Conservation (phyloP, 306 rosid species). For the Fragaria nilgerrensis region DNA sequence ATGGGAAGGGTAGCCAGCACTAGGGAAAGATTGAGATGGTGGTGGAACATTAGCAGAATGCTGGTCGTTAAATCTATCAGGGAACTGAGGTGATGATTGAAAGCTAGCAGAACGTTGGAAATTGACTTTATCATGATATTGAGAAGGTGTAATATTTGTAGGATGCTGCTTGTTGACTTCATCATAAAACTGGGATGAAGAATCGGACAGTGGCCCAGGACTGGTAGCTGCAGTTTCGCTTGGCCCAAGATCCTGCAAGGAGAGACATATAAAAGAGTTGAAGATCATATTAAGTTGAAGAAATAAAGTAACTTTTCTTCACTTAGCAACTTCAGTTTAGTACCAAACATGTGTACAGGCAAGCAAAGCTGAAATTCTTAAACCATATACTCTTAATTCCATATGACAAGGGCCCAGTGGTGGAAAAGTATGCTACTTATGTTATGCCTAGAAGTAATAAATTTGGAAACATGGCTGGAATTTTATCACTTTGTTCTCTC, state of each 20-base stretch:
- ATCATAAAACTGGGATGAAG: constrained; percentile 42
- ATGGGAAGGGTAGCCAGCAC: constrained; percentile 43
- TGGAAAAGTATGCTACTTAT: too few relatives aligned
- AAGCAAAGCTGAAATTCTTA: background rate
- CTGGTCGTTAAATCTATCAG: constrained; percentile 43
- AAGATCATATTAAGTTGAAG: constrained; percentile 2
- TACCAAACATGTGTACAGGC: background rate
- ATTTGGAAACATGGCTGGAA: too few relatives aligned
- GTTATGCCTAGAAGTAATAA: background rate
- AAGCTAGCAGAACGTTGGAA: constrained; percentile 35
- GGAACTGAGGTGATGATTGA: constrained; percentile 48
- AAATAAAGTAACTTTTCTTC: background rate
- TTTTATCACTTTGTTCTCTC: background rate
- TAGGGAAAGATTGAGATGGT: constrained; percentile 54
- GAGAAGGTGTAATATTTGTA: constrained; percentile 18
- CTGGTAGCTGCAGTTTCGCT: constrained; percentile 41
- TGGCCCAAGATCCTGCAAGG: constrained; percentile 61
- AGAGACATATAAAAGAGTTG: constrained; percentile 22
- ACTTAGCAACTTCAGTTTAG: background rate
- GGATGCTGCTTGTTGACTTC: constrained; percentile 36
- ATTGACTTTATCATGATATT: constrained; percentile 20
- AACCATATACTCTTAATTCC: background rate
- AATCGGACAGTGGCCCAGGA: constrained; percentile 51
- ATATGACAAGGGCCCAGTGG: background rate
- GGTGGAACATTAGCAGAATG: constrained; percentile 31